Evolutionary conservation across 257 asterid species (phyloP), one percentile per base, ranked within the genome.

Genomic region (Asclepias syriaca): DNA sequence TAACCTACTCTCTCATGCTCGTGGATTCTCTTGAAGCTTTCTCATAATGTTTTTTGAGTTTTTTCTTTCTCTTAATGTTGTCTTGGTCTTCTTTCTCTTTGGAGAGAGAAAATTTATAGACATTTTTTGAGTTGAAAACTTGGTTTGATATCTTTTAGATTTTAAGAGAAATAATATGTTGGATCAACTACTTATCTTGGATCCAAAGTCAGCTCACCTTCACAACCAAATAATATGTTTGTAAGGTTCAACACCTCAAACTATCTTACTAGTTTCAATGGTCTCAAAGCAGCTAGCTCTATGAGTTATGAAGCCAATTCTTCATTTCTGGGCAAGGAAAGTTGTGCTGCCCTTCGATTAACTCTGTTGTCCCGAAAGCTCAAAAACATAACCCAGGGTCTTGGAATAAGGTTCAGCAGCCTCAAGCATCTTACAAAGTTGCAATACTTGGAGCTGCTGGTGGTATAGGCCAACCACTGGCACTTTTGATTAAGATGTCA

Each of bases 361-460:
- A 49, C 21, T 79, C 85, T 6, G 63, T 76, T 78, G 75, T 34
- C 43, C 50, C 71, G 21, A 84, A 76, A 53, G 84, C 85, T 7
- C 79, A 75, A 61, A 84, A 76, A 54, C 78, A 27, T 63, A 71
- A 59, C 72, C 70, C 74, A 43, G 83, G 83, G 71, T 74, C 86
- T 34, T 74, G 64, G 80, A 78, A 48, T 60, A 67, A 16, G 67
- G 84, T 86, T 77, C 94, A 85, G 83, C 94, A 85, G 82, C 89
- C 89, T n/a, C 93, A 81, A 39, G 97, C 96, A 13, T 87, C 97
- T n/a, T 91, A 89, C 72, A 87, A 87, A 82, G 95, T 86, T 63
- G 93, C 97, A 5, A 65, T 89, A 77, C 93, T 89, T 46, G 96
- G 97, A 77, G 95, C 97, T 61, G 82, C 84, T 32, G 97, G 97